Evolutionary conservation across 2,329 filamentous ascomycete species (phyloP), one percentile per base, ranked within the genome.

Genomic region (Phaeophleospora eucalypticola): DNA sequence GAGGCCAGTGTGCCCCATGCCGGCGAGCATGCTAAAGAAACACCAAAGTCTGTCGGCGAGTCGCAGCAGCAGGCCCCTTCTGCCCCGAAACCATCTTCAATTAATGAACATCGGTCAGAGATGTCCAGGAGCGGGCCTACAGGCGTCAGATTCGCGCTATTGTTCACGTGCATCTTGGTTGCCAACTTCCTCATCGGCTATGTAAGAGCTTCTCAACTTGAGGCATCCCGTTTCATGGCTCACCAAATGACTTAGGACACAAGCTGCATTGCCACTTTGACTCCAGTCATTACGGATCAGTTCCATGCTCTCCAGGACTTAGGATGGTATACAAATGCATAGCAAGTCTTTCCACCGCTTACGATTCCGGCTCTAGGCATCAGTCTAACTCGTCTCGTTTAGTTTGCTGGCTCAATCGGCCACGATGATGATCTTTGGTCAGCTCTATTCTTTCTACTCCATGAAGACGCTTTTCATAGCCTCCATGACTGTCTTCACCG

Each of bases 221-320:
- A 19, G 36, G 7, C 36, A 18, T 18, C 20, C 8, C n/a, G 7
- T 19, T 39, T 39, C 4, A 38, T 18, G 18, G n/a, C 29, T 17
- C 29, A 14, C 8, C n/a, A n/a, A n/a, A n/a, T n/a, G n/a, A n/a
- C n/a, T n/a, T n/a, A 45, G 43, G 68, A 71, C 54, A 68, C 68
- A 43, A 71, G 68, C 18, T 70, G 70, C 41, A 68, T 73, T 20
- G 67, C 67, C 7, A 71, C 68, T 8, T 69, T 70, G 12, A 70
- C 71, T 39, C 68, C 69, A 17, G 58, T 61, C 17, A 73, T 72
- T 46, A 72, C 70, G 1, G 68, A 71, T 60, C 60, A 71, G 42
- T 72, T 71, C 60, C 63, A 70, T 24, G 63, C 67, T 12, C 57
- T 72, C 8, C 64, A 69, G 41, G 68, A 72, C 38, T 66, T 72